Evolutionary conservation across 2,329 filamentous ascomycete genomes (phyloP).

Genomic region (Dactylellina leptospora): DNA sequence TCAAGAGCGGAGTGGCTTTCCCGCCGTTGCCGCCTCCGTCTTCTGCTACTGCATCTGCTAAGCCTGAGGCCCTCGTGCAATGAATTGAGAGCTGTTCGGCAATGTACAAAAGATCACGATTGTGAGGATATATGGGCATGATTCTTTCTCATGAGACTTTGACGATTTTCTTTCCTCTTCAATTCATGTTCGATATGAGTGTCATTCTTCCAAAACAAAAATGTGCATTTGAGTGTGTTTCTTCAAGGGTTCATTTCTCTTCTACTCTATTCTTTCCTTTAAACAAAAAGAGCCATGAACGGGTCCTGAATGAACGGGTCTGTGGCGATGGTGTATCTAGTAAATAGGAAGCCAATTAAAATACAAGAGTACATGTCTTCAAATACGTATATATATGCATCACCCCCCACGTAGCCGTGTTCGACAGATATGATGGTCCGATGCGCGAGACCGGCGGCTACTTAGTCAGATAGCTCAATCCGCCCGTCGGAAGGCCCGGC

Average conservation of each 20-base stretch:
- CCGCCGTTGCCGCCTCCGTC: constrained; percentile 44
- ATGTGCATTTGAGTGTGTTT: constrained; percentile 16
- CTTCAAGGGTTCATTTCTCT: constrained; percentile 7
- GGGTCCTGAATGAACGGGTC: background rate
- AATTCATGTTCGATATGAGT: constrained; percentile 13
- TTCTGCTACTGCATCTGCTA: constrained; percentile 19
- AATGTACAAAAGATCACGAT: background rate
- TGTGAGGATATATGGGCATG: constrained; percentile 1
- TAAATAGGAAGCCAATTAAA: constrained; percentile 22
- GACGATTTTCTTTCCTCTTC: constrained; percentile 27
- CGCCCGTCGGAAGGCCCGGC: constrained; percentile 8
- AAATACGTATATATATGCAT: too few relatives aligned
- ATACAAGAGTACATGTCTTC: constrained; percentile 17
- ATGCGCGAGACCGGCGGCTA: background rate
- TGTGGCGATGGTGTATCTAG: constrained; percentile 14
- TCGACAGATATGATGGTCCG: too few relatives aligned
- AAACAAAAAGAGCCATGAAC: constrained; percentile 5
- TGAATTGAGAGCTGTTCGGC: constrained; percentile 20
- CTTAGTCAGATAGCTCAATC: background rate
- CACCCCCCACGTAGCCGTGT: too few relatives aligned
- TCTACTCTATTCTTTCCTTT: constrained; percentile 1
- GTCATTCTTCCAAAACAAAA: constrained; percentile 12
- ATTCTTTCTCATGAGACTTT: constrained; percentile 30
- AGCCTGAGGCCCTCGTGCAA: constrained; percentile 38
- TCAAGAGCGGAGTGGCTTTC: constrained; percentile 47